A percentile compares a stretch with the other conserved stretches of the same genome.
These are phyloP conservation scores for Chromosphaera perkinsii DNA, from an alignment of 208 protist species.

Conservation along the genomic window DNA sequence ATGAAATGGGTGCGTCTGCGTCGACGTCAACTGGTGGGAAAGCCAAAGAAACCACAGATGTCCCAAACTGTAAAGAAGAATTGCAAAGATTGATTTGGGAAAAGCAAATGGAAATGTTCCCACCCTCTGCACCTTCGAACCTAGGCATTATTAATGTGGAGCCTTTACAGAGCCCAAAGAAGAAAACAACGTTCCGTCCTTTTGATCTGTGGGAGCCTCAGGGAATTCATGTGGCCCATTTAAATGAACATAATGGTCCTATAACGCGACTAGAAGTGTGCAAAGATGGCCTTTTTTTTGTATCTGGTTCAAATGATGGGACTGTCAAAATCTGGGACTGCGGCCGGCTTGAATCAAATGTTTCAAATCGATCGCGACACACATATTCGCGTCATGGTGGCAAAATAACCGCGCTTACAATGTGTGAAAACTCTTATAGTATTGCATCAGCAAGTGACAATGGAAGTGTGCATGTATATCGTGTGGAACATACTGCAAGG, in stretches of 20 bases:
- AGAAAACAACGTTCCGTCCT: too few species aligned
- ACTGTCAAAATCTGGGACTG: slow-evolving; percentile 35
- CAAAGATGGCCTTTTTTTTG: slow-evolving; percentile 31
- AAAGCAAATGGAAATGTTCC: too few species aligned
- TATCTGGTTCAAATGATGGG: slow-evolving; percentile 33
- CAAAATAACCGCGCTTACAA: neutral
- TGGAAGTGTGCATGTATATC: slow-evolving; percentile 1
- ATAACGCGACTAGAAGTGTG: slow-evolving; percentile 27
- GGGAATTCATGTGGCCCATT: slow-evolving; percentile 19
- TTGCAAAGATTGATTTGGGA: too few species aligned
- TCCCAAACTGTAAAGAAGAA: too few species aligned
- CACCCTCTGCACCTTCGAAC: too few species aligned
- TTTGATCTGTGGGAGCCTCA: neutral
- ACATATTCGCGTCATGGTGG: slow-evolving; percentile 8
- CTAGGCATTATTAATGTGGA: too few species aligned
- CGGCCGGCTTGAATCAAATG: neutral
- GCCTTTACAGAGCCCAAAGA: too few species aligned
- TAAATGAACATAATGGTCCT: slow-evolving; percentile 26
- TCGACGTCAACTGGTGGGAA: too few species aligned
- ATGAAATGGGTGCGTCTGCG: too few species aligned
- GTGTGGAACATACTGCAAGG: neutral
- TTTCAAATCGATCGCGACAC: neutral
- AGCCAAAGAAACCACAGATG: too few species aligned
- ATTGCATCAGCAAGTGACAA: slow-evolving; percentile 6
- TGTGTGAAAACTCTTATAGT: slow-evolving; percentile 18